A percentile compares a stretch with the other conserved stretches of the same genome.
These are phyloP conservation scores for Hortiboletus campestris DNA, from an alignment of 768 basidiomycete species.

Conservation along the genomic window DNA sequence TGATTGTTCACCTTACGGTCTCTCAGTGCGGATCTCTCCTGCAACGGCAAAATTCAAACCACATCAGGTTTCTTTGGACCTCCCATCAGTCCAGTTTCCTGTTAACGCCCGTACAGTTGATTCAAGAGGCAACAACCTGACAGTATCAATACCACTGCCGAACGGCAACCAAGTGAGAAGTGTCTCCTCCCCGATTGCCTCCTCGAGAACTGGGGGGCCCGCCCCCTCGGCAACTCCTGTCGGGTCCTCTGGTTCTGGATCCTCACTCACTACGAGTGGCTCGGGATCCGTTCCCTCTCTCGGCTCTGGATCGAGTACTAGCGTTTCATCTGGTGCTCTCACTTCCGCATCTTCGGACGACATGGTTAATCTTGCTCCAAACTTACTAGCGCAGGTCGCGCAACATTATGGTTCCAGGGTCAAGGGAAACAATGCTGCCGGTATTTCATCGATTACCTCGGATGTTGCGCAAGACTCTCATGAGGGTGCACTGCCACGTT, in stretches of 20 bases:
- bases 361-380: slow-evolving; percentile 46
- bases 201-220: slow-evolving; percentile 21
- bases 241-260: slow-evolving; percentile 43
- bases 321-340: slow-evolving; percentile 49
- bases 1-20: slow-evolving; percentile 30
- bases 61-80: slow-evolving; percentile 43
- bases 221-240: slow-evolving; percentile 31
- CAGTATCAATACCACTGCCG: slow-evolving; percentile 50
- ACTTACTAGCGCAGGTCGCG: slow-evolving; percentile 46
- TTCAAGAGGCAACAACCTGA: slow-evolving; percentile 39
- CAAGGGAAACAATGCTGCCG: slow-evolving; percentile 24
- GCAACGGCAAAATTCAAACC: slow-evolving; percentile 87
- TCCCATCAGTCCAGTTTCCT: slow-evolving; percentile 48
- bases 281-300: slow-evolving; percentile 52
- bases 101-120: slow-evolving; percentile 23
- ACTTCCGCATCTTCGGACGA: slow-evolving; percentile 54
- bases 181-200: slow-evolving; percentile 68
- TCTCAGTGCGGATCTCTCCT: slow-evolving; percentile 83
- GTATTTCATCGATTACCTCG: slow-evolving; percentile 30
- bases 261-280: slow-evolving; percentile 44
- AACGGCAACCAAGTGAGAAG: slow-evolving; percentile 52
- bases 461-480: slow-evolving; percentile 44
- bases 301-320: slow-evolving; percentile 46
- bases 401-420: slow-evolving; percentile 45
- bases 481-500: slow-evolving; percentile 46